Evolutionary conservation across 176 grass and related monocot genomes (phyloP), one percentile per base, ranked within the genome.

Genomic region (Raddia guianensis): DNA sequence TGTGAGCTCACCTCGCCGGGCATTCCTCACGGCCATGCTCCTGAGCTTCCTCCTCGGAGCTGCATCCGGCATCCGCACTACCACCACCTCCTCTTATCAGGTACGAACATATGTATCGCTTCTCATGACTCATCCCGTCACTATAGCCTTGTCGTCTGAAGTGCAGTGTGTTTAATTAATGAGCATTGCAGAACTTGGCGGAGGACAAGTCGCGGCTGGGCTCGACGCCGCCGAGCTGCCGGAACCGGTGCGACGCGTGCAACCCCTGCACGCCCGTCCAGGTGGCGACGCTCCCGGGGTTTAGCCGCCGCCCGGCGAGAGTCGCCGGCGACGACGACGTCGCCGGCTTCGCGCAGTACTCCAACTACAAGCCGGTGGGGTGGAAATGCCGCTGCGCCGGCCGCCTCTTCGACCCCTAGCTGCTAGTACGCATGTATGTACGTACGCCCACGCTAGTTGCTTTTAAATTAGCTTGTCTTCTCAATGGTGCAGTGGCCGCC

Each of bases 321-420:
- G 37, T 53, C 68, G 13, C 62, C 11, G 20, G 57, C 49, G 45
- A 53, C 27, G 43, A 60, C 12, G 61, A 65, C 27, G 50, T 21
- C 47, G 19, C 74, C 72, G 77, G 74, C 58, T 86, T 86, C 74
- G 66, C 56, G 18, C 85, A 84, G 82, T 87, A 87, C 90, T 87
- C 96, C 80, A 95, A 99, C 83, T 99, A 99, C 92, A 99, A 95
- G 75, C 96, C 96, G 64, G 20, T 99, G 16, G 92, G 92, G 34
- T 99, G 96, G 96, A 99, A 93, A 85, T 99, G 92, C 90, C 75
- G 87, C 71, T 99, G 96, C 72, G 75, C 78, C 43, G 72, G 90
- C 67, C 88, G 75, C 66, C 86, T 99, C 19, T 99, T 86, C 88
- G 85, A 95, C 62, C 92, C 96, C 50, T 99, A 87, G 47, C 62